These are phyloP conservation scores for Zasmidium citrigriseum DNA, from an alignment of 2,329 filamentous ascomycete species.

Conservation along the genomic window DNA sequence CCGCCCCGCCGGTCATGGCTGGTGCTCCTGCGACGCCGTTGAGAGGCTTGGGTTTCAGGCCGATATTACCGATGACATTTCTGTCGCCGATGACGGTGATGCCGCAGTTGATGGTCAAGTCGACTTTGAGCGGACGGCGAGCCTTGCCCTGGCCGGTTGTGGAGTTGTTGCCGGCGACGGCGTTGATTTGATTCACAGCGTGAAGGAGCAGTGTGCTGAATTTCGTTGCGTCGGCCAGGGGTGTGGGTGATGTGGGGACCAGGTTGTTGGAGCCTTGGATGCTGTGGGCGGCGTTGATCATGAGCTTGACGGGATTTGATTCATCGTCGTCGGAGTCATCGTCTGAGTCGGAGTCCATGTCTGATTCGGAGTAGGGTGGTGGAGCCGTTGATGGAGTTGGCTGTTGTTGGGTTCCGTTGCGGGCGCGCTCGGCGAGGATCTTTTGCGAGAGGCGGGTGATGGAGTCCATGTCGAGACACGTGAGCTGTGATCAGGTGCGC, in stretches of 20 bases:
- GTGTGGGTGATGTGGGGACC: slow-evolving; percentile 42
- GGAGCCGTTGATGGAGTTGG: slow-evolving; percentile 19
- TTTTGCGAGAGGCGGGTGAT: slow-evolving; percentile 26
- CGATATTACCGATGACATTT: slow-evolving; percentile 35
- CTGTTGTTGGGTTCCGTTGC: slow-evolving; percentile 7
- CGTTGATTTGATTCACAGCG: slow-evolving; percentile 45
- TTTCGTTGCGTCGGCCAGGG: slow-evolving; percentile 41
- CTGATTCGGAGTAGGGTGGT: slow-evolving; percentile 26
- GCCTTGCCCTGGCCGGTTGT: slow-evolving; percentile 47
- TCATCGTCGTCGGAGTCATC: slow-evolving; percentile 19
- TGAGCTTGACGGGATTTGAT: slow-evolving; percentile 44
- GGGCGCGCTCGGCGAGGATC: slow-evolving; percentile 26
- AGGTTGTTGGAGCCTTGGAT: slow-evolving; percentile 54
- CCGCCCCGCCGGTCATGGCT: not conserved
- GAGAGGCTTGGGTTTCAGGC: slow-evolving; percentile 27
- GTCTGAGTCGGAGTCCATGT: slow-evolving; percentile 20
- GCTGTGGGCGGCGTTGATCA: slow-evolving; percentile 51
- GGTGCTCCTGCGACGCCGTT: slow-evolving; percentile 7
- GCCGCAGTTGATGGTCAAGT: slow-evolving; percentile 43
- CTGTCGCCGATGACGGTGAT: slow-evolving; percentile 33
- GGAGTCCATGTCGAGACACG: slow-evolving; percentile 22
- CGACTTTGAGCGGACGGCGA: slow-evolving; percentile 50
- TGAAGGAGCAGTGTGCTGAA: slow-evolving; percentile 49
- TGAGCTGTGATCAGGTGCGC: not conserved
- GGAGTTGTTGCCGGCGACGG: slow-evolving; percentile 34